Evolutionary conservation across 192 early-diverging fungal genomes (phyloP).

Genomic region (Dispira simplex): DNA sequence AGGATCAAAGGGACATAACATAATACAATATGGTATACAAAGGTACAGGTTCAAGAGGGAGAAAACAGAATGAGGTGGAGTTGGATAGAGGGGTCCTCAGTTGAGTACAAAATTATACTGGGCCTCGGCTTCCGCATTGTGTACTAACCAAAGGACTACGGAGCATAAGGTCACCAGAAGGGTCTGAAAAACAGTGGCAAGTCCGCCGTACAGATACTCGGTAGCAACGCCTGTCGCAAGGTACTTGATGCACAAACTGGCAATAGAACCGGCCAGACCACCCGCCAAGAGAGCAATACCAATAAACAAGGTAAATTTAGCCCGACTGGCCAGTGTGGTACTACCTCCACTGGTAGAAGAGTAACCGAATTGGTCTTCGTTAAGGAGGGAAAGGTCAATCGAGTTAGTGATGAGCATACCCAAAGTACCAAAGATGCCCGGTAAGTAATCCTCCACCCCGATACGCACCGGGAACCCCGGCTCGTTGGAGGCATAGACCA

Average conservation of each 20-base stretch:
- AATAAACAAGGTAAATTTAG: slow-evolving; percentile 32
- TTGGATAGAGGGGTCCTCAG: background rate
- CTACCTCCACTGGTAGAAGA: slow-evolving; percentile 10
- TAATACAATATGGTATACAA: too few species aligned
- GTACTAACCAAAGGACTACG: slow-evolving; percentile 29
- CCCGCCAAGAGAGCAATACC: slow-evolving; percentile 33
- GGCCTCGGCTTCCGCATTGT: slow-evolving; percentile 22
- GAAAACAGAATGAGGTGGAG: too few species aligned
- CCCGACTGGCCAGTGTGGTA: slow-evolving; percentile 24
- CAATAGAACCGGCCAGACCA: slow-evolving; percentile 30
- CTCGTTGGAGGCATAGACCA: slow-evolving; percentile 21
- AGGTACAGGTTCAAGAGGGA: too few species aligned
- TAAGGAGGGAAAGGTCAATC: slow-evolving; percentile 28
- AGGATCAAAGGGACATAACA: too few species aligned
- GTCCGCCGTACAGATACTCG: slow-evolving; percentile 23
- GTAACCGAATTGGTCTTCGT: slow-evolving; percentile 30
- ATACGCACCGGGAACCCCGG: slow-evolving; percentile 18
- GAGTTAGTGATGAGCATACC: slow-evolving; percentile 36
- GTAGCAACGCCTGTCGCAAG: slow-evolving; percentile 26
- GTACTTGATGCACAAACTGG: slow-evolving; percentile 32
- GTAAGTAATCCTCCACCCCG: slow-evolving; percentile 32
- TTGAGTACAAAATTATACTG: slow-evolving; percentile 10
- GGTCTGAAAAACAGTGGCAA: slow-evolving; percentile 31
- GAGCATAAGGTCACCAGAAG: slow-evolving; percentile 19
- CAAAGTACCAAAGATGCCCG: slow-evolving; percentile 27